phyloP scores from a whole-genome alignment of 495 filamentous ascomycete species.

The Viridothelium virens region DNA sequence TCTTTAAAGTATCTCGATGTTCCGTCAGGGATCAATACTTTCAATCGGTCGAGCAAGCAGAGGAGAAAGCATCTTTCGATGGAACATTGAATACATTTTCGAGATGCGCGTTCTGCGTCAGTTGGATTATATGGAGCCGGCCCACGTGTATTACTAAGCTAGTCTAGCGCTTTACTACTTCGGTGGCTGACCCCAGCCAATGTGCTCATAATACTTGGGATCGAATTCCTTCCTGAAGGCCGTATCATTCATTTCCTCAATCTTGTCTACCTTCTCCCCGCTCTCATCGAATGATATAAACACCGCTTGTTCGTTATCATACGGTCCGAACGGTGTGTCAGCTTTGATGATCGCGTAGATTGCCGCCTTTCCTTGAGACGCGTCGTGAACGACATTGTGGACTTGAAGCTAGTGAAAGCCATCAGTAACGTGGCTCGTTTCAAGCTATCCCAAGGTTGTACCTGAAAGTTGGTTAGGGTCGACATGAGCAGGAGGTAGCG shows the following conservation, averaged over 20 bases:
- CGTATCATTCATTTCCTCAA: constrained; percentile 14
- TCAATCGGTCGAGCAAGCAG: too few relatives aligned
- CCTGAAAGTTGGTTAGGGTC: neutral
- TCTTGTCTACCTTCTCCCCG: constrained; percentile 4
- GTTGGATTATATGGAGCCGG: too few relatives aligned
- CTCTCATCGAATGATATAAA: constrained; percentile 13
- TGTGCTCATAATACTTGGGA: too few relatives aligned
- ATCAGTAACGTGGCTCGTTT: neutral
- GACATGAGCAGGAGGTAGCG: neutral
- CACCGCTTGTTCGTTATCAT: constrained; percentile 13
- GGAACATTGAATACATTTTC: too few relatives aligned
- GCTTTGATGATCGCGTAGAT: constrained; percentile 4
- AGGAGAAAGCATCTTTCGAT: too few relatives aligned
- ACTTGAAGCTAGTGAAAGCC: constrained; percentile 53
- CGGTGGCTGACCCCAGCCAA: too few relatives aligned
- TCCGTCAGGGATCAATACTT: too few relatives aligned
- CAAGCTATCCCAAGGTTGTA: neutral
- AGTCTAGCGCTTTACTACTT: too few relatives aligned
- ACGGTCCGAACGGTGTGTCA: constrained; percentile 13
- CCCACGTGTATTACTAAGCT: too few relatives aligned
- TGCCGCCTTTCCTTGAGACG: neutral
- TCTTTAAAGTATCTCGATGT: too few relatives aligned
- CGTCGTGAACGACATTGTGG: constrained; percentile 13
- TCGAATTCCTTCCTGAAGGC: neutral
- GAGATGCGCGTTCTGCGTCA: too few relatives aligned